A percentile compares a stretch with the other conserved stretches of the same genome.
Evolutionary conservation across 139 green algal genomes (phyloP).

Genomic region (Chlorella sp.): DNA sequence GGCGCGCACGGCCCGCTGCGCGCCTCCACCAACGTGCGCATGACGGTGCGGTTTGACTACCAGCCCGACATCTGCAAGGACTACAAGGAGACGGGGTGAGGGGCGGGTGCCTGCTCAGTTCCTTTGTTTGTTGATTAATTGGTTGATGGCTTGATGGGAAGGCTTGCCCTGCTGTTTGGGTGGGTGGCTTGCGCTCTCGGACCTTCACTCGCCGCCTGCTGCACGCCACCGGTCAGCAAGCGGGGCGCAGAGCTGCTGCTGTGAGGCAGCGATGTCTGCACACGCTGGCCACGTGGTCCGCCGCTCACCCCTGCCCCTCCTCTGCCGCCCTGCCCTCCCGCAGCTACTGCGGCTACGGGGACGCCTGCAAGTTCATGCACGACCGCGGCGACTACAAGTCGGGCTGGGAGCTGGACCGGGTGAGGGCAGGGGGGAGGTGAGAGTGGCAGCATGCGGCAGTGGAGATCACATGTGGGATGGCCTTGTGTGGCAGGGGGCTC

Average conservation of each 20-base stretch:
- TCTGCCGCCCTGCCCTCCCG: not conserved
- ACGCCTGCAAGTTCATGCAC: constrained; percentile 99
- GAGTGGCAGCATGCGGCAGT: not conserved
- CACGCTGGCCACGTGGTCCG: not conserved
- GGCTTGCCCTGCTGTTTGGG: too few relatives aligned
- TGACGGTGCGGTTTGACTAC: constrained; percentile 91
- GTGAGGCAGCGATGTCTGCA: too few relatives aligned
- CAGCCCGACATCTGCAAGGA: constrained; percentile 99
- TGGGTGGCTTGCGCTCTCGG: too few relatives aligned
- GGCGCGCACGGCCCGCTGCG: constrained; percentile 88
- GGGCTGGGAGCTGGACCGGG: constrained; percentile 89
- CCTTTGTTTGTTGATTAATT: too few relatives aligned
- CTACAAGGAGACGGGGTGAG: constrained; percentile 96
- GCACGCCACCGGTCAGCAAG: too few relatives aligned
- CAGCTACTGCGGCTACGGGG: constrained; percentile 90
- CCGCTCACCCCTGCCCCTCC: not conserved
- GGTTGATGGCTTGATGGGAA: too few relatives aligned
- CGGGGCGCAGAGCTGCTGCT: not conserved
- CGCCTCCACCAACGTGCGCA: constrained; percentile 72
- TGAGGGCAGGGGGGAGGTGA: constrained; percentile 33
- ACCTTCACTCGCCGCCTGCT: too few relatives aligned
- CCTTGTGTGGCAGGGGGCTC: not conserved
- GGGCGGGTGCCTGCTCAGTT: too few relatives aligned
- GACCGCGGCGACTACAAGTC: constrained; percentile 99
- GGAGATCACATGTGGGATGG: not conserved